A percentile compares a stretch with the other conserved stretches of the same genome.
Evolutionary conservation across 192 early-diverging fungal genomes (phyloP).

Genomic region (Podila epicladia): DNA sequence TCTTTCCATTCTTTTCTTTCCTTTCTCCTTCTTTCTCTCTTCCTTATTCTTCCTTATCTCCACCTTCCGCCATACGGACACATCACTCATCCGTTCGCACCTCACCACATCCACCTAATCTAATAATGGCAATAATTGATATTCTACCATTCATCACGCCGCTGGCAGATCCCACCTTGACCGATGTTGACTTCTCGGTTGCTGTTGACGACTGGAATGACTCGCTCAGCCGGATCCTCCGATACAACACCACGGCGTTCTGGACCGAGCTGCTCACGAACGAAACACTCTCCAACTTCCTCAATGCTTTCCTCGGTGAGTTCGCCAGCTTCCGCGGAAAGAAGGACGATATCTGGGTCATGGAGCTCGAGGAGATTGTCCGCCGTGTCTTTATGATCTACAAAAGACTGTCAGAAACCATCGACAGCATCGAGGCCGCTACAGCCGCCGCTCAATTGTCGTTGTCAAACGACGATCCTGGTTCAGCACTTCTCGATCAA

Average conservation of each 20-base stretch:
- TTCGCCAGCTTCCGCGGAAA: conserved; percentile 40
- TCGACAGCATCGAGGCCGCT: conserved; percentile 4
- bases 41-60: background rate
- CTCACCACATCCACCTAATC: background rate
- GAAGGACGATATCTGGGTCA: conserved; percentile 29
- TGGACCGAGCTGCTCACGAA: conserved; percentile 31
- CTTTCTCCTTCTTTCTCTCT: background rate
- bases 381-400: conserved; percentile 47
- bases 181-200: conserved; percentile 38
- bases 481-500: conserved; percentile 28
- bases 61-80: too few relatives aligned
- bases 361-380: conserved; percentile 38
- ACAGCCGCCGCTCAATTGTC: background rate
- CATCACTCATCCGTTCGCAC: background rate
- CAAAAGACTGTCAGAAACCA: conserved; percentile 33
- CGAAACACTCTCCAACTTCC: conserved; percentile 18
- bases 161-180: conserved; percentile 24
- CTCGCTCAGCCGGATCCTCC: conserved; percentile 36
- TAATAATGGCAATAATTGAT: conserved; percentile 2
- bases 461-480: conserved; percentile 12
- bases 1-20: background rate
- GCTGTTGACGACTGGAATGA: conserved; percentile 52
- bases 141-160: conserved; percentile 47
- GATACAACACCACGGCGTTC: conserved; percentile 31
- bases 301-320: conserved; percentile 51